Conservation (phyloP, 1,284 basidiomycete species). For the Leccinum pachyderme region DNA sequence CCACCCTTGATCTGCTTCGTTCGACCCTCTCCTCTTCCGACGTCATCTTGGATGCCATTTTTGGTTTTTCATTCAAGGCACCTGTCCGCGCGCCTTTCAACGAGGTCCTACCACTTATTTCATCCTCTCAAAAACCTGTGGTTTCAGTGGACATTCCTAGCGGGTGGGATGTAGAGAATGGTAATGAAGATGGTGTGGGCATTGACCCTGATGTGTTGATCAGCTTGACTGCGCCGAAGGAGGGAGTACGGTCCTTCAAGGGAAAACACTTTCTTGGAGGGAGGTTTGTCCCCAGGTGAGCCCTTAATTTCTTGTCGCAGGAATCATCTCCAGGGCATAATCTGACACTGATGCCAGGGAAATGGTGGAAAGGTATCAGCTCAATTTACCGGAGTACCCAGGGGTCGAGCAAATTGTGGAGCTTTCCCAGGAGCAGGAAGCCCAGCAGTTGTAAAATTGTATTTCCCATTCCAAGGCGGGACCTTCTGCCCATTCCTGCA, state of each 20-base stretch:
- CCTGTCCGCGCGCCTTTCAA: constrained; percentile 90
- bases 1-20: constrained; percentile 48
- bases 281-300: constrained; percentile 84
- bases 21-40: constrained; percentile 65
- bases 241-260: constrained; percentile 73
- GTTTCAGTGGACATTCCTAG: constrained; percentile 95
- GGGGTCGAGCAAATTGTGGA: constrained; percentile 83
- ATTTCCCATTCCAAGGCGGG: too few species aligned
- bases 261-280: constrained; percentile 82
- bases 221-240: constrained; percentile 92
- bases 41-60: constrained; percentile 92
- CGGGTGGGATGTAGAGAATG: constrained; percentile 91
- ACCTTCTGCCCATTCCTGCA: not conserved
- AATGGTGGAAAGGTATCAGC: constrained; percentile 67
- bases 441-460: constrained; percentile 10
- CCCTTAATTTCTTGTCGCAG: constrained; percentile 6
- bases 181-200: constrained; percentile 57
- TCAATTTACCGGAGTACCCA: constrained; percentile 78
- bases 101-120: constrained; percentile 66
- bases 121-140: constrained; percentile 68
- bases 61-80: constrained; percentile 95
- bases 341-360: constrained; percentile 40
- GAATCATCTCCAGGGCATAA: not conserved
- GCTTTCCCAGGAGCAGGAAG: constrained; percentile 33
- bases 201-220: constrained; percentile 78